Conservation (phyloP, 2,329 filamentous ascomycete genomes). For the Pseudocercospora macadamiae region DNA sequence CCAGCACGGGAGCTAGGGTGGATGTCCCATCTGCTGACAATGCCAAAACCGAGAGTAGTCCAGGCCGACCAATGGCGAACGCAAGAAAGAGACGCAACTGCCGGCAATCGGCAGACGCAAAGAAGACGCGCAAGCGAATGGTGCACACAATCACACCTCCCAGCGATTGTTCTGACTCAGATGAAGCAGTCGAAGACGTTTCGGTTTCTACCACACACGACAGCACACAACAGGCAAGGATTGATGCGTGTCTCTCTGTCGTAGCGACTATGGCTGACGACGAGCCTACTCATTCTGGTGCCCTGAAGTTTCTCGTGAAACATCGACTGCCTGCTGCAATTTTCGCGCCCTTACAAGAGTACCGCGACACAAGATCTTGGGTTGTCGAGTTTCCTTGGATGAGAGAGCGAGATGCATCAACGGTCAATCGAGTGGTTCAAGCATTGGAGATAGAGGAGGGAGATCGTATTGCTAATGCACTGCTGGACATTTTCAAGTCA, state of each 20-base stretch:
- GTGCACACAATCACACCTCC: no score
- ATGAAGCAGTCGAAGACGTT: no score
- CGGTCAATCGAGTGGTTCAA: not conserved
- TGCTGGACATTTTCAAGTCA: not conserved
- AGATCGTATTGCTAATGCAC: not conserved
- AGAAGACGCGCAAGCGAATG: not conserved
- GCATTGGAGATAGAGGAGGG: not conserved
- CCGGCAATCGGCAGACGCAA: not conserved
- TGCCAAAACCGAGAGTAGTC: not conserved
- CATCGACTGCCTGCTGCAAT: not conserved
- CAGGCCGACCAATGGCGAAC: not conserved
- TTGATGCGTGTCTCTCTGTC: not conserved
- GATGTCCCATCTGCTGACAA: not conserved
- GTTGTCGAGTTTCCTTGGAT: not conserved
- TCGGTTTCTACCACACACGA: no score
- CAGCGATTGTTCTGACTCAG: no score
- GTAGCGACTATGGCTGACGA: not conserved
- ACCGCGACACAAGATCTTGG: not conserved
- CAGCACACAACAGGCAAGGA: not conserved
- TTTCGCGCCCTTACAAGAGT: not conserved
- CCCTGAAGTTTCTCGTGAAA: not conserved
- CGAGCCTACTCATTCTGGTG: not conserved
- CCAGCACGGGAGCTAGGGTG: not conserved
- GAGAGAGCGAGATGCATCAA: not conserved
- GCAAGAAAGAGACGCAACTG: not conserved